A percentile compares a stretch with the other conserved stretches of the same genome.
phyloP scores from a whole-genome alignment of 2,329 filamentous ascomycete genomes.

The Pyricularia grisea region DNA sequence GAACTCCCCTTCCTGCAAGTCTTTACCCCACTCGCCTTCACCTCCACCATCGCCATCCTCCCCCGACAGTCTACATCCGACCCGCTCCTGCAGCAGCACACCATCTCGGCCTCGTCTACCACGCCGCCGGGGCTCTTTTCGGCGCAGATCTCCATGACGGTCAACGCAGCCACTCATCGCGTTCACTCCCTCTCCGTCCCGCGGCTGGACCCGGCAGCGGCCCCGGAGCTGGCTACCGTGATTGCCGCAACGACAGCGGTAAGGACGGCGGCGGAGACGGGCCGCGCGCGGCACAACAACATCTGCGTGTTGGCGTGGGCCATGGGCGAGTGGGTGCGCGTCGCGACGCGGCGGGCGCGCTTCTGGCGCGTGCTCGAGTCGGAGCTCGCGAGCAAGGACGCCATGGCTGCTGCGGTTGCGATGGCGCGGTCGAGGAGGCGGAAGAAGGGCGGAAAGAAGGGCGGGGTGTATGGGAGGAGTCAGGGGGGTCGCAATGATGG shows the following conservation, averaged over 20 bases:
- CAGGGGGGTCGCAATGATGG: conserved; percentile 11
- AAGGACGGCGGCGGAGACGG: conserved; percentile 20
- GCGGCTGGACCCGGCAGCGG: conserved; percentile 47
- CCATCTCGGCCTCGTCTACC: conserved; percentile 40
- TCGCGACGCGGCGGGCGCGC: conserved; percentile 49
- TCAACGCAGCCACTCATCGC: conserved; percentile 41
- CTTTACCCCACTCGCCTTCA: conserved; percentile 59
- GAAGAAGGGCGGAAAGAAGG: conserved; percentile 6
- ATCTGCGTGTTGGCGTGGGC: conserved; percentile 55
- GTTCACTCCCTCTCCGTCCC: conserved; percentile 44
- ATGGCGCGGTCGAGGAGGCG: conserved; percentile 18
- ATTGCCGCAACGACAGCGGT: conserved; percentile 28
- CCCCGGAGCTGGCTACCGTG: conserved; percentile 47
- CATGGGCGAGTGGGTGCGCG: conserved; percentile 57
- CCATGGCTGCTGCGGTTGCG: conserved; percentile 18
- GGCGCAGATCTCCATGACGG: conserved; percentile 46
- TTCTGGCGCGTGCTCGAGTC: conserved; percentile 49
- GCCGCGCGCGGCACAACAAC: conserved; percentile 48
- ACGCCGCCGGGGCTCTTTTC: conserved; percentile 45
- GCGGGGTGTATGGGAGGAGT: conserved; percentile 15
- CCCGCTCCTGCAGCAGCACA: conserved; percentile 41
- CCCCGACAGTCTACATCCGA: conserved; percentile 19
- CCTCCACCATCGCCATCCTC: conserved; percentile 40
- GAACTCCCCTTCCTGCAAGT: conserved; percentile 60
- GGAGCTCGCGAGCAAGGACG: conserved; percentile 30